A percentile compares a stretch with the other conserved stretches of the same genome.
phyloP scores from a whole-genome alignment of 148 eudicot species.

The Suaeda aralocaspica region DNA sequence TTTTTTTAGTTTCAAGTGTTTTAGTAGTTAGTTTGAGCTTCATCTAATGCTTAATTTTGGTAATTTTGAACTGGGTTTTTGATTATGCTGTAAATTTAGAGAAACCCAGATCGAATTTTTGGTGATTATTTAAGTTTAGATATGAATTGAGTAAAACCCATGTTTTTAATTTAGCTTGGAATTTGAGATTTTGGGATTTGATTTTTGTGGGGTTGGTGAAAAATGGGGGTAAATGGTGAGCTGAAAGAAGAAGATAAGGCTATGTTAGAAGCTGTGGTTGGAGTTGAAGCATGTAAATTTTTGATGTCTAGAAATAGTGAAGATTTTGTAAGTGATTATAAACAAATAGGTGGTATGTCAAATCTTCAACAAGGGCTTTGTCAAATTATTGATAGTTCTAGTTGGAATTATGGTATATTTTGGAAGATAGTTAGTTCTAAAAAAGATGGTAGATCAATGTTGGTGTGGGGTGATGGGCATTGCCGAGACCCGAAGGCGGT shows the following conservation, averaged over 20 bases:
- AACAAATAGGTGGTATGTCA: conserved; percentile 34
- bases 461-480: conserved; percentile 94
- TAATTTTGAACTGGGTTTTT: not conserved
- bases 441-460: conserved; percentile 65
- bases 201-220: conserved; percentile 6
- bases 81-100: not conserved
- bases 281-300: conserved; percentile 60
- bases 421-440: conserved; percentile 79
- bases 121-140: conserved; percentile 12
- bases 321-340: conserved; percentile 43
- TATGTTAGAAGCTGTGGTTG: conserved; percentile 61
- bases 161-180: conserved; percentile 18
- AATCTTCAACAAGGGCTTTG: conserved; percentile 54
- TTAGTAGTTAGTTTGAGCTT: not conserved
- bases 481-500: conserved; percentile 38
- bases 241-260: conserved; percentile 62
- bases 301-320: conserved; percentile 44
- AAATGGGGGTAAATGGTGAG: conserved; percentile 58
- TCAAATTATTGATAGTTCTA: conserved; percentile 64
- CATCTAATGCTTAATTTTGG: not conserved
- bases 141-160: conserved; percentile 22
- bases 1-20: too few species aligned
- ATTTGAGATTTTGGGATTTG: conserved; percentile 3
- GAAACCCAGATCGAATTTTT: conserved; percentile 1
- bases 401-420: conserved; percentile 78